Base-by-base conservation (phyloP, 768 basidiomycete species). In the Panaeolus cyanescens region DNA sequence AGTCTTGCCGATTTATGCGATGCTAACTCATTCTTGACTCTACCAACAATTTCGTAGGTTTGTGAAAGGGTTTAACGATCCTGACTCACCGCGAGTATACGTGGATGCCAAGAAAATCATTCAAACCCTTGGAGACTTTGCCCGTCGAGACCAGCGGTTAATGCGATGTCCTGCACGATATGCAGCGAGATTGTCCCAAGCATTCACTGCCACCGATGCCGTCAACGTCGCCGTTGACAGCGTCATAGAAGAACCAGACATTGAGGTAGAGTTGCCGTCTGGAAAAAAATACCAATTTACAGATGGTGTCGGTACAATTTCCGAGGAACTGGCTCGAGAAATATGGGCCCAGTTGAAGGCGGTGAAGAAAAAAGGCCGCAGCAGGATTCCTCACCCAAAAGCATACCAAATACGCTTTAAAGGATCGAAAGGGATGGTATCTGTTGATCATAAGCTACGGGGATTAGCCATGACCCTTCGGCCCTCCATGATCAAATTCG, bases 201-300 rank as follows among this genome's bases (percentile, higher is more conserved):
- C 88, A 0, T 92, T 91, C 70, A 91, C 90, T 1, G 83, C 89
- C 1, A 92, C 90, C 0, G 88, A 91, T 63, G 73, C 78, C n/a
- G 83, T 85, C 1, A 68, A 84, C 31, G 70, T 83, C 8, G 64
- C 73, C n/a, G 66, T 80, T 0, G 73, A 78, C 15, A 85, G 89
- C 68, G 81, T 88, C 19, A 64, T 79, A 32, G 25, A 59, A 9
- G 45, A 33, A 20, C 8, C 25, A n/a, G 17, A 64, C 5, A 55
- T 75, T 0, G 54, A 59, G 1, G 82, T 84, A 56, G 77, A 79
- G 54, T 62, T 66, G 28, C 65, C 71, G 0, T 17, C 62, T 45
- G 61, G 68, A 40, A 66, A 63, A 20, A 77, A 75, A 17, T 84
- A 81, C 59, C 71, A 74, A 42, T 90, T 89, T 69, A 90, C 89